These are phyloP conservation scores for Knoxdaviesia capensis DNA, from an alignment of 2,329 filamentous ascomycete species.

Conservation along the genomic window DNA sequence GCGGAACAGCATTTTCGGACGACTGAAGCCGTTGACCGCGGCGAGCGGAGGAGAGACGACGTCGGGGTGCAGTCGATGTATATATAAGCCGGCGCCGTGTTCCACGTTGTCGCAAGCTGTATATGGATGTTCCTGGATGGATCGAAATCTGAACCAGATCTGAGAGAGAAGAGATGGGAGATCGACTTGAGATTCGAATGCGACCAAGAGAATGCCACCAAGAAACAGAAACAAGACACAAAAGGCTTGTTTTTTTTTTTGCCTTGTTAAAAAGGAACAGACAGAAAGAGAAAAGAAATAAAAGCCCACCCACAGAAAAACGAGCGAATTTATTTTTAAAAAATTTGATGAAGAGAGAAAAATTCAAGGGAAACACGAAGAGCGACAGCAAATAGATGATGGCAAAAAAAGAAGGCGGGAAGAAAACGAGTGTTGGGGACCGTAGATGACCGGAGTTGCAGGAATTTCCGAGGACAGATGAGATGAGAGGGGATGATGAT, in stretches of 20 bases:
- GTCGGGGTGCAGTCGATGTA: too few species aligned
- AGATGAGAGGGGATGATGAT: too few species aligned
- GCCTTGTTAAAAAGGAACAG: too few species aligned
- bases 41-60: too few species aligned
- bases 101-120: neutral
- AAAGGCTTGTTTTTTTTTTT: neutral
- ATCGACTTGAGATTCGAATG: neutral
- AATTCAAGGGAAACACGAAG: neutral
- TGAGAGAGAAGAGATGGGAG: slow-evolving; percentile 1
- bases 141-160: neutral
- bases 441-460: too few species aligned
- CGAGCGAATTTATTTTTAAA: neutral
- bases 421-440: too few species aligned
- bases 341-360: neutral
- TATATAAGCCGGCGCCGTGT: too few species aligned
- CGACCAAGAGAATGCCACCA: neutral
- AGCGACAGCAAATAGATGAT: too few species aligned
- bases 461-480: too few species aligned
- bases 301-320: neutral
- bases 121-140: neutral
- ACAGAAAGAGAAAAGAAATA: neutral
- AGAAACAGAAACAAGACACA: neutral
- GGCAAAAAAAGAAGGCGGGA: too few species aligned
- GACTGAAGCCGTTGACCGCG: neutral
- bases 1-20: slow-evolving; percentile 1